Base-by-base conservation (phyloP, 768 basidiomycete genomes). In the Lactarius psammicola region DNA sequence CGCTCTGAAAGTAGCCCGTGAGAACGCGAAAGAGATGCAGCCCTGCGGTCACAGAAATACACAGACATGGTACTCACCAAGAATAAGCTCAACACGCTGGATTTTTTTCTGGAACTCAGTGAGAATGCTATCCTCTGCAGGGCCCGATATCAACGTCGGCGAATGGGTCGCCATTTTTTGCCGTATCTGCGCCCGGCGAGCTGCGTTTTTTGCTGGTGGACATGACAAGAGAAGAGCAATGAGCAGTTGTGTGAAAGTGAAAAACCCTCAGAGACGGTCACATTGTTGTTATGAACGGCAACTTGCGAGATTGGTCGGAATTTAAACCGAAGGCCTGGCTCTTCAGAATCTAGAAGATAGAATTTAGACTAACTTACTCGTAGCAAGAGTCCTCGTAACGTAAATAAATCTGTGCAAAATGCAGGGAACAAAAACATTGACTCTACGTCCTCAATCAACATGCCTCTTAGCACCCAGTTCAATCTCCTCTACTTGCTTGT, bases 401-500 rank as follows among this genome's bases (percentile, higher is more conserved):
- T 55, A 55, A 60, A 65, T 60, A 65, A 38, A 60, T 49, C 26
- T 42, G 46, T 26, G 26, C 46, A 18, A 57, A 36, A 36, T 38
- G 31, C 15, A 34, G 4, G 23, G 36, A 31, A 44, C 28, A 28
- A 5, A 30, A 17, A 55, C 18, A 51, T n/a, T 26, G n/a, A 15
- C 58, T 42, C 23, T 18, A 49, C n/a, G 11, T 15, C 30, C 33
- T 78, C 77, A 91, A 73, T 92, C 91, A 31, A 87, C 81, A 67
- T 91, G 83, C 78, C 91, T 92, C 79, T 88, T 92, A 64, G 82
- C 80, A 26, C 90, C 92, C 80, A 94, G 82, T 79, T 95, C 93
- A 46, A 93, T 82, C 75, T 92, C 89, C 69, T 90, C 89, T 62
- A 82, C 59, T 74, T 75, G 55, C 75, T 76, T 72, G 74, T 75